Evolutionary conservation across 352 stramenopile genomes (phyloP).

Genomic region (Elongisporangium anandrum): DNA sequence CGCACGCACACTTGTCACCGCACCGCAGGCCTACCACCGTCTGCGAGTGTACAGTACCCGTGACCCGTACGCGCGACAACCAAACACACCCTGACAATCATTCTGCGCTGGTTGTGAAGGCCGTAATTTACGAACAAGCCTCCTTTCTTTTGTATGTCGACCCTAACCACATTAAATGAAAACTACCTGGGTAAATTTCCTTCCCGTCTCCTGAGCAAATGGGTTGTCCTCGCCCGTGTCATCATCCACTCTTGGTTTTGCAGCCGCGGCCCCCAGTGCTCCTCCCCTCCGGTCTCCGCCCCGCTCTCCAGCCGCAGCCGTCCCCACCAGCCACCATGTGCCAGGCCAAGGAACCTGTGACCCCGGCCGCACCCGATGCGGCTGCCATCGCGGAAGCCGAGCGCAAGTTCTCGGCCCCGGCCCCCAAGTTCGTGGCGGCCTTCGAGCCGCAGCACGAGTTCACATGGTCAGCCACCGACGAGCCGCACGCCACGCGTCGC

Average conservation of each 20-base stretch:
- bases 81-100: neutral
- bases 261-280: neutral
- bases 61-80: neutral
- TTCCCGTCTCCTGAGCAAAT: neutral
- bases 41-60: neutral
- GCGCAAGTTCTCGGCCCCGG: slow-evolving; percentile 17
- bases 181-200: neutral
- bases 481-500: slow-evolving; percentile 84
- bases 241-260: neutral
- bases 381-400: slow-evolving; percentile 31
- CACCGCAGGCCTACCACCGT: neutral
- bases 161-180: neutral
- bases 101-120: neutral
- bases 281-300: neutral
- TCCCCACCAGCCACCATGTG: slow-evolving; percentile 24
- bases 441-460: slow-evolving; percentile 61
- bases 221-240: neutral
- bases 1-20: neutral
- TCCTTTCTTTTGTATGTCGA: neutral
- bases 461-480: slow-evolving; percentile 78
- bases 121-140: neutral
- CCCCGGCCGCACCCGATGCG: slow-evolving; percentile 16
- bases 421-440: slow-evolving; percentile 43
- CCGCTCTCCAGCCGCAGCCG: neutral
- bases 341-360: slow-evolving; percentile 33